These are phyloP conservation scores for Xanthoceras sorbifolium DNA, from an alignment of 345 rosid genomes.

Conservation along the genomic window DNA sequence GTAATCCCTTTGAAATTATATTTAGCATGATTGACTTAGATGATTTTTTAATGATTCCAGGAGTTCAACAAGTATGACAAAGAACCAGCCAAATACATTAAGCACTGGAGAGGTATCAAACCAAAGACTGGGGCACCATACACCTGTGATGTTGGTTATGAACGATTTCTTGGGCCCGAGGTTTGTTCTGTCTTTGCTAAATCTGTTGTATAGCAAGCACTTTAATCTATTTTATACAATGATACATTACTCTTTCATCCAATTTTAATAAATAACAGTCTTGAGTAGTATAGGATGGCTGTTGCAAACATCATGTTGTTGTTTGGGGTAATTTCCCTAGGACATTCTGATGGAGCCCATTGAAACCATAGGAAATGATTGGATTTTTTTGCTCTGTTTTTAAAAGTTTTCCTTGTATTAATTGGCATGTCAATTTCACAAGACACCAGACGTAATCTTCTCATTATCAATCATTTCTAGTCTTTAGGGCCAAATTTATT, in stretches of 20 bases:
- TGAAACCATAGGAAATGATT: conserved; percentile 13
- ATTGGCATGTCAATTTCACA: not conserved
- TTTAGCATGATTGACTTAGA: conserved; percentile 3
- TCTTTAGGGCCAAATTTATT: not conserved
- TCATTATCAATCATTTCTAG: not conserved
- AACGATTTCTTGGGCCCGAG: conserved; percentile 98
- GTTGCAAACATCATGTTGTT: conserved; percentile 10
- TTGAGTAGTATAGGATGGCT: not conserved
- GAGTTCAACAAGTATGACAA: conserved; percentile 97
- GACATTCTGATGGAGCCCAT: not conserved
- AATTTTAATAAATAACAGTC: not conserved
- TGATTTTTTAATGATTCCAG: conserved; percentile 44
- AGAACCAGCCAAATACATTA: conserved; percentile 85
- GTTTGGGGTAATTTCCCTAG: not conserved
- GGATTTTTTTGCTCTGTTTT: not conserved
- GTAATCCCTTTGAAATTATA: conserved; percentile 1
- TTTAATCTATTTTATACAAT: conserved; percentile 8
- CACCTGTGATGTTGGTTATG: conserved; percentile 94
- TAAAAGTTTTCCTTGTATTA: not conserved
- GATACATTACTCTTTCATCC: not conserved
- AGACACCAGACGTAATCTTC: not conserved
- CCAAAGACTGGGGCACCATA: conserved; percentile 98
- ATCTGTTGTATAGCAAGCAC: conserved; percentile 2
- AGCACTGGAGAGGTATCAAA: conserved; percentile 92
- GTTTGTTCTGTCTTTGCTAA: conserved; percentile 42